These are phyloP conservation scores for Hawksworthiomyces lignivorus DNA, from an alignment of 2,329 filamentous ascomycete genomes.

Conservation along the genomic window DNA sequence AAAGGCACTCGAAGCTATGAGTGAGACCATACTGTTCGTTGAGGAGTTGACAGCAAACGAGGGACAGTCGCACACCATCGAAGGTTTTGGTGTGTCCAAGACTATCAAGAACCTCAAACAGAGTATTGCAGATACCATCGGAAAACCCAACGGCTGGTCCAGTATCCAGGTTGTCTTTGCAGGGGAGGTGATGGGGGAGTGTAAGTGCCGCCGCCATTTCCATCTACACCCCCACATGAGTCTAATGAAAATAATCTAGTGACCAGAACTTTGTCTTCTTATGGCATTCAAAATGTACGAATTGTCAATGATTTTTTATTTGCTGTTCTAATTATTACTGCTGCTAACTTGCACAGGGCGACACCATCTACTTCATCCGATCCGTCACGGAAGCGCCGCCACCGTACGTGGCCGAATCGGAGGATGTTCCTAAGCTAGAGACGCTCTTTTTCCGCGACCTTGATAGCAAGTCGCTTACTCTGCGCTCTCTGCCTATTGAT, in stretches of 20 bases:
- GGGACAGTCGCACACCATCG: background rate
- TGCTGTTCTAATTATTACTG: too few species aligned
- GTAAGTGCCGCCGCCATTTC: too few species aligned
- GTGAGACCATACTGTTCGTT: slow-evolving; percentile 1
- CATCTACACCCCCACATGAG: too few species aligned
- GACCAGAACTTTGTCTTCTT: background rate
- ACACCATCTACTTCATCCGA: slow-evolving; percentile 8
- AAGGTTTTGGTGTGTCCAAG: background rate
- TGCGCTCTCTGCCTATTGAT: too few species aligned
- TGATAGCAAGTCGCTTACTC: background rate
- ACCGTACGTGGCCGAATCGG: background rate
- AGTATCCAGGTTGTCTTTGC: slow-evolving; percentile 5
- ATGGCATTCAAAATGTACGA: background rate
- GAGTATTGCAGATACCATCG: background rate
- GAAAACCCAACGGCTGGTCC: background rate
- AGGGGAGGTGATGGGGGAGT: background rate
- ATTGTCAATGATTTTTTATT: too few species aligned
- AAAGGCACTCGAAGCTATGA: slow-evolving; percentile 2
- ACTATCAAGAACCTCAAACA: background rate
- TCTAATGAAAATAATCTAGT: too few species aligned
- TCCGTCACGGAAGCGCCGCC: slow-evolving; percentile 3
- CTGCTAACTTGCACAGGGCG: background rate
- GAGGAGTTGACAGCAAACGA: slow-evolving; percentile 3
- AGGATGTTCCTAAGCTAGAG: background rate
- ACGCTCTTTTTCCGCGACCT: slow-evolving; percentile 6